Evolutionary conservation across 257 asterid genomes (phyloP).

Genomic region (Gentiana straminea): DNA sequence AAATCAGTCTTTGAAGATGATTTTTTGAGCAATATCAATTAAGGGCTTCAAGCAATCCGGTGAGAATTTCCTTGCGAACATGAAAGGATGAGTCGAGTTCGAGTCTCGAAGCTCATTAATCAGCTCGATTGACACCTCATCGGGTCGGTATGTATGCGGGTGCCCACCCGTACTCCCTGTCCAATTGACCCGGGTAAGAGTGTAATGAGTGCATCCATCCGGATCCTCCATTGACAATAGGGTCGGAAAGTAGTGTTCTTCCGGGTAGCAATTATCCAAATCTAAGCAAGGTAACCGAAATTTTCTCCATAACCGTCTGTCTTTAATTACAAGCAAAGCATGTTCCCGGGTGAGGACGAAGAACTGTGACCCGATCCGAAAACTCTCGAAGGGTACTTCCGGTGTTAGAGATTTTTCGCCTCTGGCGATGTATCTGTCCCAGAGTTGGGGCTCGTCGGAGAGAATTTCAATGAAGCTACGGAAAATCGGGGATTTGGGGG

Average conservation of each 20-base stretch:
- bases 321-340: constrained; percentile 39
- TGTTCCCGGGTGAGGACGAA: constrained; percentile 43
- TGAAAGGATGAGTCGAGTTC: constrained; percentile 36
- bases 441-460: constrained; percentile 33
- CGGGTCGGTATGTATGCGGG: constrained; percentile 49
- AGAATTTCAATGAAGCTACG: constrained; percentile 60
- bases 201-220: constrained; percentile 34
- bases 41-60: constrained; percentile 65
- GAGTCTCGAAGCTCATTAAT: constrained; percentile 32
- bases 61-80: constrained; percentile 72
- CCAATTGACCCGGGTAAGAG: constrained; percentile 76
- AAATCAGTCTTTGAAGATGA: constrained; percentile 45
- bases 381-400: constrained; percentile 39
- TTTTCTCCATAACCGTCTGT: constrained; percentile 53
- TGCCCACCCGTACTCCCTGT: constrained; percentile 51
- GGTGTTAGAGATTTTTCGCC: constrained; percentile 54
- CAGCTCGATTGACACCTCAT: constrained; percentile 42
- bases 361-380: constrained; percentile 74
- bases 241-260: constrained; percentile 77
- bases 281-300: constrained; percentile 47
- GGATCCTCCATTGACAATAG: constrained; percentile 73
- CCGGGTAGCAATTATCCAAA: constrained; percentile 54
- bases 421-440: constrained; percentile 50
- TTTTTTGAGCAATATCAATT: constrained; percentile 35
- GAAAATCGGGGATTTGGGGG: constrained; percentile 1